Base-by-base conservation (phyloP, 768 basidiomycete genomes). In the Boletus eberwhitei region DNA sequence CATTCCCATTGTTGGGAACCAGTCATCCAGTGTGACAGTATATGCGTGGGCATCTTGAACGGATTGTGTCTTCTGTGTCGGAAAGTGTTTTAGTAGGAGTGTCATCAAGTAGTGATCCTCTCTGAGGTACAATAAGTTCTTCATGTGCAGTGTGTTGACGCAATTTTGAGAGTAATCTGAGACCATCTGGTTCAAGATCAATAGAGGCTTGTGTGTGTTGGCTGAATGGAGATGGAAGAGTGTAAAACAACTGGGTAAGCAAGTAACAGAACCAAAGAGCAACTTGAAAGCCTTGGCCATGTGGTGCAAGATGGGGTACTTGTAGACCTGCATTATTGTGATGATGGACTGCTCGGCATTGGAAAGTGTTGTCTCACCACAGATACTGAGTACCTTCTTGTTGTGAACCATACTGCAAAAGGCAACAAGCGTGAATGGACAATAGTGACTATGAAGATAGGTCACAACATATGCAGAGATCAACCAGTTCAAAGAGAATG, bases 51-150 rank as follows among this genome's bases (percentile, higher is more conserved):
- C 95, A 63, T 97, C 94, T 6, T 93, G 86, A 45, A 95, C 83
- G 66, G 98, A 98, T 65, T 93, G 94, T 4, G 93, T 97, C 80
- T 96, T 98, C 81, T 85, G 88, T 47, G 80, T 76, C 13, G 93
- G 86, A 85, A 98, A 99, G 71, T 97, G 90, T 74, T 96, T 97
- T 63, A 99, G 81, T 26, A 99, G 81, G 5, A 98, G 79, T 1
- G 96, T 99, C 2, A 96, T 98, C 53, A 99, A 77, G 67, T 98
- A 99, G 62, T 96, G 93, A 87, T 99, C 97, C 79, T 99, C 97
- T 74, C 97, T 96, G 13, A 98, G 88, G 63, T 96, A 93, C 45
- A 98, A 77, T 51, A 99, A 77, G 65, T 99, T 99, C 83, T 99
- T 99, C 89, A 95, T 96, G 72, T 98, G 96, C 32, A 99, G 72